Evolutionary conservation across 176 grass and related monocot genomes (phyloP), one percentile per base, ranked within the genome.

Genomic region (Aegilops longissima): DNA sequence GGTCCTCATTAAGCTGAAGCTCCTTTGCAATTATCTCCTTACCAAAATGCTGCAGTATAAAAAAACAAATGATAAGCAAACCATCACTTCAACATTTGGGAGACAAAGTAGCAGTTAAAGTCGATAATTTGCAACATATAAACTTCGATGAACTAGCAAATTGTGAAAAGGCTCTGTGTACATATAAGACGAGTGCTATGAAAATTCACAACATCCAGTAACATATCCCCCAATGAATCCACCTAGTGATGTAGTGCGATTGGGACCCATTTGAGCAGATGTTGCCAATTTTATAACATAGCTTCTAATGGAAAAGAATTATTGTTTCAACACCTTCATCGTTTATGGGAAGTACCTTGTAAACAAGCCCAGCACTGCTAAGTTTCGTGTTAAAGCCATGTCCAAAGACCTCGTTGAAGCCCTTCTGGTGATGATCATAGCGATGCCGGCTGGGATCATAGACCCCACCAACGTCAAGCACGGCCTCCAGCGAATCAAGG

Each of bases 381-480:
- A 99, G 97, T 90, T 99, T 99, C 7, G 97, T 99, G 87, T 84
- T 90, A 79, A 99, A 99, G 21, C 97, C 97, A 87, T 99, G 68
- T 31, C 94, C 97, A 94, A 96, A 98, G 76, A 94, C 92, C 80
- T 99, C 97, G 9, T 4, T 84, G 33, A 96, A 99, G 42, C 97
- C 94, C 83, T 99, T 99, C 67, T 99, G 94, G 78, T 99, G 97
- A 88, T 99, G 97, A 88, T 99, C 97, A n/a, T 94, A 99, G 34
- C 79, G 90, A 77, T 96, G 87, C 21, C 44, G 76, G 40, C 88
- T 99, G 34, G 92, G 92, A 94, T 99, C 97, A 80, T 96, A 99
- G 14, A 96, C 92, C 11, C 97, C 89, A 84, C 97, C 97, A 52
- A 99, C 97, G 85, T 99, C 97, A 92, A 99, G 97, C 73, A 96